Percentiles rank a stretch among this genome's conserved stretches.
Conservation (phyloP, 176 grass and related monocot genomes). For the Elymus sibiricus region DNA sequence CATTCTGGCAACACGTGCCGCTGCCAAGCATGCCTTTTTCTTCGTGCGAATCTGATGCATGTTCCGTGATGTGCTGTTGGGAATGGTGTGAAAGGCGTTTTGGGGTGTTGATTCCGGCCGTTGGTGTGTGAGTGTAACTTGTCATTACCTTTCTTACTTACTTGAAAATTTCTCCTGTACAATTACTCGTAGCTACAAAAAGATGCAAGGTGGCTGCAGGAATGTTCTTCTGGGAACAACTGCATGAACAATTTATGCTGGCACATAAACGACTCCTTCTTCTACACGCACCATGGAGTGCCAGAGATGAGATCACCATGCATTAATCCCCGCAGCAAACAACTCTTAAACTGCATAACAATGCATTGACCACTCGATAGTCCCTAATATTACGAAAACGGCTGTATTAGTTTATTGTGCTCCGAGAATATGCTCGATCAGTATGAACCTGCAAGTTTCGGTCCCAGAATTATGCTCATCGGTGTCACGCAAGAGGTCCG, state of each 20-base stretch:
- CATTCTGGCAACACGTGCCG: background rate
- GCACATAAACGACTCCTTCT: background rate
- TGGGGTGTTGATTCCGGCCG: background rate
- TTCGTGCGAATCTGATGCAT: background rate
- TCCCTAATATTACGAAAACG: background rate
- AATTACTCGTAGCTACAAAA: too few species aligned
- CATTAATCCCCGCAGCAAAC: background rate
- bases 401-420: background rate
- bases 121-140: background rate
- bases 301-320: background rate
- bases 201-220: background rate
- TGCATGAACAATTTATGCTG: background rate
- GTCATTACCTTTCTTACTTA: background rate
- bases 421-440: too few species aligned
- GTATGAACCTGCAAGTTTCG: too few species aligned
- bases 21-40: background rate
- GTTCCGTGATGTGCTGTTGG: background rate
- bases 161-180: too few species aligned
- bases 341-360: background rate
- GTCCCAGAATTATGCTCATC: too few species aligned
- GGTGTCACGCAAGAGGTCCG: too few species aligned
- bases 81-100: background rate
- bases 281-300: background rate
- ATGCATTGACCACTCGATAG: background rate
- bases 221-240: background rate